Conservation (phyloP, 371 early-diverging fungal species). For the Mortierella sp. region DNA sequence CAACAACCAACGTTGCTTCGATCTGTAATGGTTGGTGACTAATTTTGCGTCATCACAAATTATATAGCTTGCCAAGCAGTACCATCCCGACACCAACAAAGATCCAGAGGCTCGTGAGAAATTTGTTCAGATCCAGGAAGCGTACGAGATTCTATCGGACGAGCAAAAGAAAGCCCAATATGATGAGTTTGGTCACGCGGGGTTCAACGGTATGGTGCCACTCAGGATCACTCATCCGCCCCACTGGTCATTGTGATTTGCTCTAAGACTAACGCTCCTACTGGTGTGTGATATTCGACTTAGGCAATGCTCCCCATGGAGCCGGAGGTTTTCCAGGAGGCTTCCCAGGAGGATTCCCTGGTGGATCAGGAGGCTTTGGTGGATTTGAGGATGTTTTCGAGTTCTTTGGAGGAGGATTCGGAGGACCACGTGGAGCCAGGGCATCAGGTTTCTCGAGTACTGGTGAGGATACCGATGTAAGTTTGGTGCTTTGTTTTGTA, state of each 20-base stretch:
- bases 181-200: slow-evolving; percentile 88
- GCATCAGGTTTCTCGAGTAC: slow-evolving; percentile 55
- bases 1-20: no score
- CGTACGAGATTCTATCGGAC: slow-evolving; percentile 94
- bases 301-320: slow-evolving; percentile 65
- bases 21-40: no score
- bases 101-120: slow-evolving; percentile 90
- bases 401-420: slow-evolving; percentile 77
- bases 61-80: slow-evolving; percentile 87
- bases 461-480: slow-evolving; percentile 57
- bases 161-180: slow-evolving; percentile 88
- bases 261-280: no score
- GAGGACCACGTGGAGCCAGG: slow-evolving; percentile 57
- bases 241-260: slow-evolving; percentile 9
- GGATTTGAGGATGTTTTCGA: slow-evolving; percentile 73
- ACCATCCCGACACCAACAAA: slow-evolving; percentile 97
- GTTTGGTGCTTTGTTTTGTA: neutral
- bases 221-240: neutral
- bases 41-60: no score
- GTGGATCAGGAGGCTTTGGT: slow-evolving; percentile 61
- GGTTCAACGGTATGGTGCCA: slow-evolving; percentile 57
- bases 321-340: slow-evolving; percentile 73
- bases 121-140: slow-evolving; percentile 95
- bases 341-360: slow-evolving; percentile 62
- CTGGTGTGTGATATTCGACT: neutral